These are phyloP conservation scores for Leptographium lundbergii DNA, from an alignment of 2,329 filamentous ascomycete species.

Conservation along the genomic window DNA sequence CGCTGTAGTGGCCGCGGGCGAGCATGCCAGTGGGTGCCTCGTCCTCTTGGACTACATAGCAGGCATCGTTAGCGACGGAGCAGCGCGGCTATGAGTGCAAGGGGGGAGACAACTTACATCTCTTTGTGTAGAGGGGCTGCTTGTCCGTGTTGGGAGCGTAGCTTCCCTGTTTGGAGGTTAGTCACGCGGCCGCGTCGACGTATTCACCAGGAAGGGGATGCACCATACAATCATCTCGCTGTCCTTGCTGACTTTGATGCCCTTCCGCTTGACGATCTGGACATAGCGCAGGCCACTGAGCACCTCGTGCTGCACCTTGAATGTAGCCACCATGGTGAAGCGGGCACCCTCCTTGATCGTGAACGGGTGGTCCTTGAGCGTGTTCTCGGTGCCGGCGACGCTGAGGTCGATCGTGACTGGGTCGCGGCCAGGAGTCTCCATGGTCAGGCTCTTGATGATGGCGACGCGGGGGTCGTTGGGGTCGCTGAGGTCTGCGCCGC, in stretches of 20 bases:
- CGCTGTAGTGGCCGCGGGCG: slow-evolving; percentile 79
- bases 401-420: slow-evolving; percentile 87
- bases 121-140: slow-evolving; percentile 76
- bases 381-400: slow-evolving; percentile 55
- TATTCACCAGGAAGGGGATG: slow-evolving; percentile 10
- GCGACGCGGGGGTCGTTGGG: slow-evolving; percentile 77
- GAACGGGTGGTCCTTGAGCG: slow-evolving; percentile 85
- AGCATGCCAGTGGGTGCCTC: slow-evolving; percentile 88
- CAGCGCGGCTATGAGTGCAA: neutral
- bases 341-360: slow-evolving; percentile 91
- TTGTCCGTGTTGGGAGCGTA: slow-evolving; percentile 88
- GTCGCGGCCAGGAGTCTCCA: slow-evolving; percentile 69
- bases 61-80: neutral
- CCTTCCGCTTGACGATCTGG: slow-evolving; percentile 84
- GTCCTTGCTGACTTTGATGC: slow-evolving; percentile 78
- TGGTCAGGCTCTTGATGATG: slow-evolving; percentile 82
- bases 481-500: slow-evolving; percentile 59
- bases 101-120: slow-evolving; percentile 50
- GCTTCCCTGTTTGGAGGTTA: slow-evolving; percentile 51
- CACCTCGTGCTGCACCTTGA: slow-evolving; percentile 95
- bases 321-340: slow-evolving; percentile 89
- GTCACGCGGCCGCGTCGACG: neutral
- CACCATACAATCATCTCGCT: slow-evolving; percentile 87
- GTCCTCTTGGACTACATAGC: slow-evolving; percentile 63
- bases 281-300: slow-evolving; percentile 92